phyloP scores from a whole-genome alignment of 257 asterid genomes.

The Lantana camara region DNA sequence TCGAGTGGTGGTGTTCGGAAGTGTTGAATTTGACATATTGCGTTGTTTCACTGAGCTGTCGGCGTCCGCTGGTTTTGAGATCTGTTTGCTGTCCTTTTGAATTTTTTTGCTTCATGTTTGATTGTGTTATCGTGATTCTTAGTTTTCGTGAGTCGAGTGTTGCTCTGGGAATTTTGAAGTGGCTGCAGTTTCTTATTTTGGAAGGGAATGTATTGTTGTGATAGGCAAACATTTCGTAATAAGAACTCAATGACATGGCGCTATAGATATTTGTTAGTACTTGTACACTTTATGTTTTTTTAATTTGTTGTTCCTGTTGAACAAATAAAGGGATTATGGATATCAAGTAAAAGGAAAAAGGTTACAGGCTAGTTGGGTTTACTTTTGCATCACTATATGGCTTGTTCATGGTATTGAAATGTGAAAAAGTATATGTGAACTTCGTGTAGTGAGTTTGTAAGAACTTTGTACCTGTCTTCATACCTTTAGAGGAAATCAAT shows the following conservation, averaged over 20 bases:
- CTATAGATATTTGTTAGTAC: slow-evolving; percentile 2
- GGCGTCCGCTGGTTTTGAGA: slow-evolving; percentile 21
- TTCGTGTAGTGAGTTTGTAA: neutral
- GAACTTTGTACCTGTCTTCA: slow-evolving; percentile 18
- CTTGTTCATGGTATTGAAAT: neutral
- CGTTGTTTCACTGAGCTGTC: slow-evolving; percentile 11
- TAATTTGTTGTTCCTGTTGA: slow-evolving; percentile 9
- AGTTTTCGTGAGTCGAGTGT: neutral
- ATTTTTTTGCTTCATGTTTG: neutral
- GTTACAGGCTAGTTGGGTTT: too few relatives aligned
- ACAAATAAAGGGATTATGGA: slow-evolving; percentile 1
- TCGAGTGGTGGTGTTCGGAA: slow-evolving; percentile 3
- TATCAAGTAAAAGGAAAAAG: neutral
- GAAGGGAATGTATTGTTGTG: neutral
- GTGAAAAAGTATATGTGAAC: neutral
- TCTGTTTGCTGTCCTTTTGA: slow-evolving; percentile 11
- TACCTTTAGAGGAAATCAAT: neutral
- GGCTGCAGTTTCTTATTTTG: slow-evolving; percentile 18
- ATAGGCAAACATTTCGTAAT: neutral
- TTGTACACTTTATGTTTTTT: neutral
- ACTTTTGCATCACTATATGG: too few relatives aligned
- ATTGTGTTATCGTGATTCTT: neutral
- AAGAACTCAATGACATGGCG: neutral
- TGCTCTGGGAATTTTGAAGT: neutral
- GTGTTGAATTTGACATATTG: slow-evolving; percentile 9